Conservation (phyloP, 2,329 filamentous ascomycete genomes). For the Aspergillus persii region DNA sequence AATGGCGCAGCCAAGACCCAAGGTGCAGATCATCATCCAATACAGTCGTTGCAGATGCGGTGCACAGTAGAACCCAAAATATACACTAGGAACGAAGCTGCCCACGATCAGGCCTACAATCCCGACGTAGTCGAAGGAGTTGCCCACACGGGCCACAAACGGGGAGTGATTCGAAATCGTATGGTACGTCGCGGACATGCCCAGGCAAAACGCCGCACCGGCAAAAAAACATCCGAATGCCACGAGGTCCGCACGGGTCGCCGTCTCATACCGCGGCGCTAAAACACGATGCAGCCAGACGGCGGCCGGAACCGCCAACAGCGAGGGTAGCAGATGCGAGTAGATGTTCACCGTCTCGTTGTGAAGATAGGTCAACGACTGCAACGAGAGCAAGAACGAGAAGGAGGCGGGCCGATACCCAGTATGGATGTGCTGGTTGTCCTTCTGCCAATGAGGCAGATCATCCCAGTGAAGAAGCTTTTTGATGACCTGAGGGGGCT, state of each 20-base stretch:
- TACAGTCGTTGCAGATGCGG: slow-evolving; percentile 67
- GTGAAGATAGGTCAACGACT: slow-evolving; percentile 62
- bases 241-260: slow-evolving; percentile 61
- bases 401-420: slow-evolving; percentile 64
- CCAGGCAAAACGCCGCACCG: slow-evolving; percentile 69
- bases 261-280: slow-evolving; percentile 64
- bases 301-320: slow-evolving; percentile 55
- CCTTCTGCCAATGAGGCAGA: slow-evolving; percentile 55
- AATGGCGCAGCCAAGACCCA: slow-evolving; percentile 72
- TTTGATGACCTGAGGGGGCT: slow-evolving; percentile 29
- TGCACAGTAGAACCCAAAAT: slow-evolving; percentile 78
- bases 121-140: slow-evolving; percentile 91
- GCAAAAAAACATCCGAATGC: slow-evolving; percentile 77
- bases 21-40: slow-evolving; percentile 71
- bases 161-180: slow-evolving; percentile 81
- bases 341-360: slow-evolving; percentile 73
- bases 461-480: slow-evolving; percentile 52
- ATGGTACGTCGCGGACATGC: slow-evolving; percentile 84
- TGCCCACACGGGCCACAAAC: slow-evolving; percentile 75
- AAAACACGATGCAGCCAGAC: slow-evolving; percentile 57
- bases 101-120: slow-evolving; percentile 91
- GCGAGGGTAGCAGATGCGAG: slow-evolving; percentile 66
- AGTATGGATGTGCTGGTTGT: slow-evolving; percentile 67
- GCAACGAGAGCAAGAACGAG: slow-evolving; percentile 59
- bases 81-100: slow-evolving; percentile 83